These are phyloP conservation scores for Penicillium alfredii DNA, from an alignment of 495 filamentous ascomycete species.

Conservation along the genomic window DNA sequence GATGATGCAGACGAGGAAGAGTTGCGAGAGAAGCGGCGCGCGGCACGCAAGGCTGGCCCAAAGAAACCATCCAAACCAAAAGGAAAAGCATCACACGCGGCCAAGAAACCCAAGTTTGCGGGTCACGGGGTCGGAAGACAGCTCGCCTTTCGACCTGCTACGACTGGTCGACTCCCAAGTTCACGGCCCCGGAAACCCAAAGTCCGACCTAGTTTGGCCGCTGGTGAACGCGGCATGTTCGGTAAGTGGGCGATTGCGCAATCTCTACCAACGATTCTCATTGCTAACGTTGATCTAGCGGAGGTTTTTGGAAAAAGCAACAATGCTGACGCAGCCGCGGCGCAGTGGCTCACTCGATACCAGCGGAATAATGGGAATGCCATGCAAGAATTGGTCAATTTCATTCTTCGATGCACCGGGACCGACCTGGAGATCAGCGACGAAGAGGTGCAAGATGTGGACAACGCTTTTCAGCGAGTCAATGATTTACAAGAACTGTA, in stretches of 20 bases:
- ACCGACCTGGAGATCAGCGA: slow-evolving; percentile 65
- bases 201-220: slow-evolving; percentile 57
- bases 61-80: slow-evolving; percentile 58
- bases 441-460: slow-evolving; percentile 80
- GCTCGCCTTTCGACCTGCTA: slow-evolving; percentile 44
- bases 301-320: slow-evolving; percentile 74
- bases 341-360: slow-evolving; percentile 73
- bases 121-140: slow-evolving; percentile 51
- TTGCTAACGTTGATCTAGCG: slow-evolving; percentile 42
- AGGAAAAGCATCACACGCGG: slow-evolving; percentile 29
- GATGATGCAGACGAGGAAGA: slow-evolving; percentile 64
- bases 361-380: slow-evolving; percentile 58
- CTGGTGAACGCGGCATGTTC: slow-evolving; percentile 66
- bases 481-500: slow-evolving; percentile 76
- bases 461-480: slow-evolving; percentile 64
- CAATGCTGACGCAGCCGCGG: slow-evolving; percentile 66
- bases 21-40: slow-evolving; percentile 49
- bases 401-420: slow-evolving; percentile 76
- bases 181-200: slow-evolving; percentile 49
- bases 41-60: slow-evolving; percentile 37
- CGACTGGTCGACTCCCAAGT: slow-evolving; percentile 36
- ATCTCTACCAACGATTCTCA: neutral
- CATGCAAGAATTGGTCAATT: slow-evolving; percentile 80
- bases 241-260: slow-evolving; percentile 45
- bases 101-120: slow-evolving; percentile 52